Evolutionary conservation across 768 basidiomycete genomes (phyloP).

Genomic region (Fomitopsis serialis): DNA sequence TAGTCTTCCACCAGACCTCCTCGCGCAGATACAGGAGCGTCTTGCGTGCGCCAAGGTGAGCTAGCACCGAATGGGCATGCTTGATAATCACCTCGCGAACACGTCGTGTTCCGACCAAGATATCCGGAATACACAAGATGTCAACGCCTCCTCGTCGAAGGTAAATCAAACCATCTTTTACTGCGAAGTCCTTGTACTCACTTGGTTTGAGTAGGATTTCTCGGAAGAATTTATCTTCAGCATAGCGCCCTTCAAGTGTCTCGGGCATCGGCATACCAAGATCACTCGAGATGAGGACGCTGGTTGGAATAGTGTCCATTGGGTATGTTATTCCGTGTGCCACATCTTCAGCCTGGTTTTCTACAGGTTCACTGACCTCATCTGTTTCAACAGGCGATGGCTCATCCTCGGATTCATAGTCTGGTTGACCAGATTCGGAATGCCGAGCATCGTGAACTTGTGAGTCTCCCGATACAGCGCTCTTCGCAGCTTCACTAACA

Average conservation of each 20-base stretch:
- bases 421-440: no score
- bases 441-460: no score
- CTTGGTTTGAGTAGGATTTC: slow-evolving; percentile 17
- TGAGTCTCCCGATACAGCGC: no score
- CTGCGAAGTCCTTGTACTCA: slow-evolving; percentile 22
- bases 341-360: no score
- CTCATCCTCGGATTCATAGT: no score
- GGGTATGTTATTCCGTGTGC: no score
- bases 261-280: slow-evolving; percentile 5
- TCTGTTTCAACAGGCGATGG: no score
- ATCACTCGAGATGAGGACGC: not conserved
- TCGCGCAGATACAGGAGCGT: slow-evolving; percentile 27
- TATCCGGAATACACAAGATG: slow-evolving; percentile 25
- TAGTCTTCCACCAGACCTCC: slow-evolving; percentile 35
- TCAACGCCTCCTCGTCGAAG: slow-evolving; percentile 3
- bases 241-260: slow-evolving; percentile 17
- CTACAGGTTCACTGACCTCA: no score
- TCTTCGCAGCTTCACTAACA: no score
- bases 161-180: slow-evolving; percentile 17
- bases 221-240: slow-evolving; percentile 25
- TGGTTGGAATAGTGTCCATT: no score
- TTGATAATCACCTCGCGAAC: slow-evolving; percentile 26
- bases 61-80: slow-evolving; percentile 33
- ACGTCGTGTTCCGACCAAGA: slow-evolving; percentile 13
- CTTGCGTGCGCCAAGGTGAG: slow-evolving; percentile 31